Percentiles rank a stretch among this genome's conserved stretches.
Evolutionary conservation across 352 stramenopile species (phyloP).

Genomic region (Globisporangium iwayamae): DNA sequence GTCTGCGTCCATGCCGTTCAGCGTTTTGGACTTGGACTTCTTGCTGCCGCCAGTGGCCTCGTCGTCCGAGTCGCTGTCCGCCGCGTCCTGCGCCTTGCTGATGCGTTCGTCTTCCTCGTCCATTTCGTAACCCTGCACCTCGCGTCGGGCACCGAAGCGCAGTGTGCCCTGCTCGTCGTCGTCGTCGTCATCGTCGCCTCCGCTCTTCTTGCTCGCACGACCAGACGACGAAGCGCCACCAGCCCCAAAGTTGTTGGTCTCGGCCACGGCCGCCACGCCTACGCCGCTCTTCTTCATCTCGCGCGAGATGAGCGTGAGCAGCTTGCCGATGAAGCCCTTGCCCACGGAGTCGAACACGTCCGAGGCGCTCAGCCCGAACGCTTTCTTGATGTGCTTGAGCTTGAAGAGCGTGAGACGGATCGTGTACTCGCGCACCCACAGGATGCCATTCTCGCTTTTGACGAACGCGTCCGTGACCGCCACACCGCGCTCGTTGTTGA

Average conservation of each 20-base stretch:
- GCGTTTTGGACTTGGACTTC: slow-evolving; percentile 26
- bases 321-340: slow-evolving; percentile 88
- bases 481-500: slow-evolving; percentile 91
- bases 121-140: slow-evolving; percentile 88
- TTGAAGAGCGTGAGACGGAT: slow-evolving; percentile 94
- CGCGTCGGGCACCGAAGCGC: slow-evolving; percentile 70
- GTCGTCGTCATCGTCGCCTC: slow-evolving; percentile 81
- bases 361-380: slow-evolving; percentile 94
- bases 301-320: slow-evolving; percentile 93
- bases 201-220: slow-evolving; percentile 37
- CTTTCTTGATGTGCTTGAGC: slow-evolving; percentile 92
- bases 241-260: slow-evolving; percentile 31
- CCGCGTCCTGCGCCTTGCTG: slow-evolving; percentile 52
- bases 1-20: slow-evolving; percentile 24
- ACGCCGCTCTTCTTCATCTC: slow-evolving; percentile 92
- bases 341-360: slow-evolving; percentile 90
- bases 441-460: slow-evolving; percentile 83
- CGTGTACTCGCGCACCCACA: slow-evolving; percentile 97
- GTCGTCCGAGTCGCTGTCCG: slow-evolving; percentile 50
- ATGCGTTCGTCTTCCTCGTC: slow-evolving; percentile 94
- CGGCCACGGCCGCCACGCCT: slow-evolving; percentile 43
- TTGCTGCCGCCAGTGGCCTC: slow-evolving; percentile 9
- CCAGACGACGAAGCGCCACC: slow-evolving; percentile 19
- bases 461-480: slow-evolving; percentile 90
- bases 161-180: slow-evolving; percentile 87